Percentiles rank a stretch among this genome's conserved stretches.
Evolutionary conservation across 768 basidiomycete genomes (phyloP).

Genomic region (Lepiota brunneoincarnata): DNA sequence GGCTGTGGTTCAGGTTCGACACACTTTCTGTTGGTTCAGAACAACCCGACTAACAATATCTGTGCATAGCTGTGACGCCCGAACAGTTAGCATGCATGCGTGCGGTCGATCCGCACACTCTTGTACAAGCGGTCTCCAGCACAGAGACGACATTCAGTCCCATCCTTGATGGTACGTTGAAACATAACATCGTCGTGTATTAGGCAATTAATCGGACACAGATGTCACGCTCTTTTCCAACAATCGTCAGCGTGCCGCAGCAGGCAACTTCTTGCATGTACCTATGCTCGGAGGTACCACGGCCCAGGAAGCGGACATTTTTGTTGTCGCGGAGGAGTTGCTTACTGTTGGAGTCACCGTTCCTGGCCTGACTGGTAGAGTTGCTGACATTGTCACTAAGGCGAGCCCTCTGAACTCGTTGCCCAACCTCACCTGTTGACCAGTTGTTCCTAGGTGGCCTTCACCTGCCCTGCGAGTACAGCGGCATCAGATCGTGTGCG

Average conservation of each 20-base stretch:
- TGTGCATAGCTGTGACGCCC: slow-evolving; percentile 15
- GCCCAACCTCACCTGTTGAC: background rate
- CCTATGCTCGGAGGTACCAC: slow-evolving; percentile 28
- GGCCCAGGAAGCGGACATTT: slow-evolving; percentile 31
- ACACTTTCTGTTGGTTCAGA: background rate
- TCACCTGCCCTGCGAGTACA: slow-evolving; percentile 27
- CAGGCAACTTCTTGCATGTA: slow-evolving; percentile 27
- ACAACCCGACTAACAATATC: background rate
- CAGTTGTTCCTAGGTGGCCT: slow-evolving; percentile 16
- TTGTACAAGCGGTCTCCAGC: slow-evolving; percentile 29
- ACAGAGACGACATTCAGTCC: slow-evolving; percentile 23
- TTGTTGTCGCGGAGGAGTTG: slow-evolving; percentile 26
- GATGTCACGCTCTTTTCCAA: slow-evolving; percentile 32
- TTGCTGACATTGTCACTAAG: slow-evolving; percentile 30
- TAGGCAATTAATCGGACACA: background rate
- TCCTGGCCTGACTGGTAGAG: slow-evolving; percentile 26
- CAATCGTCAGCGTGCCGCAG: slow-evolving; percentile 17
- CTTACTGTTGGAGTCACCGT: slow-evolving; percentile 21
- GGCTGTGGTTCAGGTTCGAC: slow-evolving; percentile 30
- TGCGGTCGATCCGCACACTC: slow-evolving; percentile 23
- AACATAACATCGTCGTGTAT: background rate
- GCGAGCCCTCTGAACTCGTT: slow-evolving; percentile 12
- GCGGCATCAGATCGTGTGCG: slow-evolving; percentile 23
- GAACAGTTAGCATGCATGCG: slow-evolving; percentile 34
- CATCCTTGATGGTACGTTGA: slow-evolving; percentile 26